A percentile compares a stretch with the other conserved stretches of the same genome.
phyloP scores from a whole-genome alignment of 495 filamentous ascomycete species.

The Annulohypoxylon nitens region DNA sequence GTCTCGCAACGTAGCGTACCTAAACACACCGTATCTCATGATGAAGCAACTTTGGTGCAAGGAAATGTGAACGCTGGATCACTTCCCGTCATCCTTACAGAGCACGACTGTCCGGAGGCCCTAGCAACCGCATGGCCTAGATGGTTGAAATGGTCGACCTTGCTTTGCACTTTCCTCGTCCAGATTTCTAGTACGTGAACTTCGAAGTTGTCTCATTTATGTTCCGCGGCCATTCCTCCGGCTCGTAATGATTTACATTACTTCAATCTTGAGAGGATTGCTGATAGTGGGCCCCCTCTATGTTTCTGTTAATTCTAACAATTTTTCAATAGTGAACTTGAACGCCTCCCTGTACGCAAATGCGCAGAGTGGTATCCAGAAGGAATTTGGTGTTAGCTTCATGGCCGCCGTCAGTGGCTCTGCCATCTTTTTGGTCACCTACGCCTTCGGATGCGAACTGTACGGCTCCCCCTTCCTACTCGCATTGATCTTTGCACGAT shows the following conservation, averaged over 20 bases:
- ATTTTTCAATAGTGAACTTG: conserved; percentile 73
- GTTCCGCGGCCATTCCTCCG: too few relatives aligned
- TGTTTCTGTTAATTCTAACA: conserved; percentile 17
- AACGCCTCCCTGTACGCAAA: conserved; percentile 80
- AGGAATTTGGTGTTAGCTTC: conserved; percentile 72
- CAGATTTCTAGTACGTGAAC: conserved; percentile 70
- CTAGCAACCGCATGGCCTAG: conserved; percentile 72
- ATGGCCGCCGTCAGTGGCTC: conserved; percentile 75
- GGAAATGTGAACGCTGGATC: conserved; percentile 47
- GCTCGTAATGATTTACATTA: too few relatives aligned
- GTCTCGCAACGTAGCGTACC: conserved; percentile 10
- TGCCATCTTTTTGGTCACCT: conserved; percentile 78
- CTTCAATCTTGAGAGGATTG: too few relatives aligned
- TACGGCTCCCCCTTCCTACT: conserved; percentile 22
- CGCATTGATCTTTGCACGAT: background rate
- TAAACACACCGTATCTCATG: conserved; percentile 36
- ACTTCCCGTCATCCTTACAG: conserved; percentile 57
- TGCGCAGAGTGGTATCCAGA: conserved; percentile 69
- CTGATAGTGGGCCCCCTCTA: background rate
- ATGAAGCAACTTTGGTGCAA: conserved; percentile 12
- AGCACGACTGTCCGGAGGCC: conserved; percentile 71
- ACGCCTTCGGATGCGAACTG: conserved; percentile 85
- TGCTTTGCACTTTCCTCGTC: conserved; percentile 77
- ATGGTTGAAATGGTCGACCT: conserved; percentile 80
- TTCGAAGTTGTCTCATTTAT: conserved; percentile 62